Conservation (phyloP, 2,329 filamentous ascomycete genomes). For the Penicillium janthinellum region DNA sequence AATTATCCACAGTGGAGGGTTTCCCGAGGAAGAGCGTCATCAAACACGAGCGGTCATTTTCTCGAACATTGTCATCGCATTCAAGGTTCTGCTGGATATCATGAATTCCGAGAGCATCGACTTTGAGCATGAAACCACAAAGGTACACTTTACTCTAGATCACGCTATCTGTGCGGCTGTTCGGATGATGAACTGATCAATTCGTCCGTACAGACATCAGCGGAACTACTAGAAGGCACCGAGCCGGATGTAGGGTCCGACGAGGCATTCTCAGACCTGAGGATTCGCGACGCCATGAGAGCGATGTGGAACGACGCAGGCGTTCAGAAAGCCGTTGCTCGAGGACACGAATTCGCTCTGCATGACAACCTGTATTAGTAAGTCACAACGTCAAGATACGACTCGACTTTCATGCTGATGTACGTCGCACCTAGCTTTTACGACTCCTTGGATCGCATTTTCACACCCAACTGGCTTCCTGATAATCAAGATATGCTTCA, state of each 20-base stretch:
- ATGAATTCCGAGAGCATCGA: slow-evolving; percentile 83
- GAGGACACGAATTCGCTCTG: slow-evolving; percentile 94
- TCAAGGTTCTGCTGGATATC: slow-evolving; percentile 85
- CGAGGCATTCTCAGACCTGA: slow-evolving; percentile 69
- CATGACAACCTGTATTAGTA: slow-evolving; percentile 96
- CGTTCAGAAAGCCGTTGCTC: slow-evolving; percentile 82
- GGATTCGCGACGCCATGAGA: slow-evolving; percentile 74
- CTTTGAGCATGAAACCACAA: slow-evolving; percentile 75
- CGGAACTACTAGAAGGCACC: slow-evolving; percentile 74
- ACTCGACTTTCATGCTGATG: slow-evolving; percentile 14
- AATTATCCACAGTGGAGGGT: slow-evolving; percentile 91
- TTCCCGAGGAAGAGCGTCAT: slow-evolving; percentile 83
- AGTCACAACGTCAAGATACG: slow-evolving; percentile 33
- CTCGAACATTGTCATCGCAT: slow-evolving; percentile 89
- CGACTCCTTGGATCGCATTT: slow-evolving; percentile 72
- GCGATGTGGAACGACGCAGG: slow-evolving; percentile 80
- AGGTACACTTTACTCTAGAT: slow-evolving; percentile 57
- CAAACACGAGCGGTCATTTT: slow-evolving; percentile 96
- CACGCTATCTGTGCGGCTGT: neutral
- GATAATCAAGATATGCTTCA: slow-evolving; percentile 93
- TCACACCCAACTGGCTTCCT: slow-evolving; percentile 77
- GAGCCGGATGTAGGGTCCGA: slow-evolving; percentile 76
- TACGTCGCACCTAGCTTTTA: slow-evolving; percentile 68
- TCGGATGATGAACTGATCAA: neutral
- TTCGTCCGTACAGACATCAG: slow-evolving; percentile 63